These are phyloP conservation scores for Suillus sp. DNA, from an alignment of 768 basidiomycete genomes.

Conservation along the genomic window DNA sequence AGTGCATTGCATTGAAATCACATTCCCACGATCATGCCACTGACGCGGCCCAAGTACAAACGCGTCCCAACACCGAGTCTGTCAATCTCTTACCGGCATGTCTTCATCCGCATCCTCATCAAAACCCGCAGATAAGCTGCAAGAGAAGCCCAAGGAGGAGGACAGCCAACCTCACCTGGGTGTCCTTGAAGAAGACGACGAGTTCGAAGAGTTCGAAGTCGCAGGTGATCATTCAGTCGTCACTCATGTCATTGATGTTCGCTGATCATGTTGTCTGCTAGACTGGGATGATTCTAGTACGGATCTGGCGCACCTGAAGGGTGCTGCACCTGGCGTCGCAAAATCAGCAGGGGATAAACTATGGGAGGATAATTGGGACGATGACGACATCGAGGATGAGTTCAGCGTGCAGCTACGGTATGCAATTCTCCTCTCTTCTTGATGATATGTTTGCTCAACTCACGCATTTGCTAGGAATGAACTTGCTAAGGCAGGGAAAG, in stretches of 20 bases:
- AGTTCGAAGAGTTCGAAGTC: constrained; percentile 91
- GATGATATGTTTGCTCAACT: background rate
- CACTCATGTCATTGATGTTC: background rate
- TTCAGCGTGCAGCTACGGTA: constrained; percentile 95
- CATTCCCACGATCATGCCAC: constrained; percentile 25
- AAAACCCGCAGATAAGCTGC: constrained; percentile 40
- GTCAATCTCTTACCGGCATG: constrained; percentile 30
- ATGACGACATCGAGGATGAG: constrained; percentile 97
- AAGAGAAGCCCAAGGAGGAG: constrained; percentile 45
- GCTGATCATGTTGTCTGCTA: constrained; percentile 29
- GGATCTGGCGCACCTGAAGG: constrained; percentile 75
- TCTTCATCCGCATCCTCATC: constrained; percentile 50
- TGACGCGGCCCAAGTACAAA: constrained; percentile 11
- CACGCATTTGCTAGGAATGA: constrained; percentile 50
- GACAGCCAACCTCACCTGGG: constrained; percentile 70
- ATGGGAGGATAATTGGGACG: constrained; percentile 99
- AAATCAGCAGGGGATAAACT: constrained; percentile 86
- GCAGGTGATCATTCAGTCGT: constrained; percentile 58
- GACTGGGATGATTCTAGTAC: constrained; percentile 90
- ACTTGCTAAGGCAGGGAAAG: constrained; percentile 58
- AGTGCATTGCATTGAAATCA: background rate
- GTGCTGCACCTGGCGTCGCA: constrained; percentile 71
- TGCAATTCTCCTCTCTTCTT: constrained; percentile 27
- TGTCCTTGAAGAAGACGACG: constrained; percentile 95
- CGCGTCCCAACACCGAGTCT: background rate